A percentile compares a stretch with the other conserved stretches of the same genome.
Conservation (phyloP, 208 protist species). For the Crithidia mellificae region DNA sequence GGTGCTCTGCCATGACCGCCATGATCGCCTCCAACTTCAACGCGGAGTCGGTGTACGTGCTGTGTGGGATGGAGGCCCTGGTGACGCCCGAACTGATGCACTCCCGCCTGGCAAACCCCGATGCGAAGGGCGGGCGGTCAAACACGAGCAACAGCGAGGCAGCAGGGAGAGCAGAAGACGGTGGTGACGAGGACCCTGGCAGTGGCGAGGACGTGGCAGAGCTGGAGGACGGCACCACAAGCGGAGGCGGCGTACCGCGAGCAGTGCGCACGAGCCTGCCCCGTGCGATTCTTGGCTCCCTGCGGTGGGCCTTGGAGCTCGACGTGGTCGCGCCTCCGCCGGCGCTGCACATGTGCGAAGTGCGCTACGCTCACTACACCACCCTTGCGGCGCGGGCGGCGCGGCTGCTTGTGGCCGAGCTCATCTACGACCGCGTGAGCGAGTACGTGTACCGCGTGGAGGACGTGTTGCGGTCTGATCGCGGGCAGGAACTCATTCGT, state of each 20-base stretch:
- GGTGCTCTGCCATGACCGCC: constrained; percentile 57
- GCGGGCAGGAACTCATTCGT: background rate
- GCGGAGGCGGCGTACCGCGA: constrained; percentile 1
- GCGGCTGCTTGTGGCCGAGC: constrained; percentile 54
- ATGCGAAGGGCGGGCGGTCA: too few species aligned
- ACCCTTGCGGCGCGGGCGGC: constrained; percentile 53
- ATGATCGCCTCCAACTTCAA: constrained; percentile 59
- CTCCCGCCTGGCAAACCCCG: too few species aligned
- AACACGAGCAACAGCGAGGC: background rate
- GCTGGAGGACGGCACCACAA: background rate
- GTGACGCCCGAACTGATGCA: constrained; percentile 25
- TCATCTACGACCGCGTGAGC: constrained; percentile 47
- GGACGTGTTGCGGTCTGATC: constrained; percentile 36
- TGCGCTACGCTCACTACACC: constrained; percentile 25
- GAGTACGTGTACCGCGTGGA: constrained; percentile 72
- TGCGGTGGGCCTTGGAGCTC: constrained; percentile 71
- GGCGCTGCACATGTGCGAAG: background rate
- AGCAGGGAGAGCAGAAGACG: background rate
- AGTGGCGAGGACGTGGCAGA: background rate
- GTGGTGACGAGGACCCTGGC: background rate
- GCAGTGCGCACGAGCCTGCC: constrained; percentile 36
- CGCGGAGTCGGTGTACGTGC: constrained; percentile 56
- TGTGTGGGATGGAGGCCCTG: constrained; percentile 46
- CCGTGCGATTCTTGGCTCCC: constrained; percentile 63
- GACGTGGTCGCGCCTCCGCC: constrained; percentile 38